Base-by-base conservation (phyloP, 78 protist genomes). In the Dictyostelium purpureum region DNA sequence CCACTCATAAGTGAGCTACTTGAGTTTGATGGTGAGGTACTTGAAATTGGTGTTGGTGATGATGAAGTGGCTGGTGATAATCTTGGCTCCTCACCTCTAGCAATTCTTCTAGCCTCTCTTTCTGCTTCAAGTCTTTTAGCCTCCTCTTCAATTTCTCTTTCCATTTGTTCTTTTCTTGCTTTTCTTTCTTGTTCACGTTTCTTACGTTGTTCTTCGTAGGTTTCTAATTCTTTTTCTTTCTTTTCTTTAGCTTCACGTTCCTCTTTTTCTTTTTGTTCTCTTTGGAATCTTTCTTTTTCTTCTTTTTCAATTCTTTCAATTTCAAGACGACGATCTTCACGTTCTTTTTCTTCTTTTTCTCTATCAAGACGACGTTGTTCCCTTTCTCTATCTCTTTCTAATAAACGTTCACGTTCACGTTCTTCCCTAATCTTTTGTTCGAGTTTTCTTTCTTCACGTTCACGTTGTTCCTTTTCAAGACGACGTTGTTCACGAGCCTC, bases 111-210 rank as follows among this genome's bases (percentile, higher is more conserved):
- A 5, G 61, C 65, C 61, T 85, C 92, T 24, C 71, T 24, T 6
- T 85, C 92, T 1, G 37, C 76, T 42, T 85, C 83, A 7, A 85
- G 3, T 40, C 76, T 45, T 57, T 40, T 18, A 16, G 31, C 42
- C 21, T 85, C 92, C 6, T 73, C 92, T 35, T 85, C 82, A 2
- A 61, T 43, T 7, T 70, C 92, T 47, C 56, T 77, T 26, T 85
- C 92, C n/a, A 61, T 73, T 85, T 85, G 92, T 45, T 73, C 82
- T 70, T 59, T 52, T 61, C 82, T 52, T 26, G 42, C 14, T 59
- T 76, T 73, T 54, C 82, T 37, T 54, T 85, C 92, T 6, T 73
- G 61, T 54, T 85, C 92, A 61, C 83, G 75, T 24, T 35, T 16
- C 45, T 38, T 37, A 71, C 92, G 51, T 45, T 70, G 77, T 38